Percentiles rank a stretch among this genome's conserved stretches.
These are phyloP conservation scores for Coemansia sp. DNA, from an alignment of 192 early-diverging fungal species.

Conservation along the genomic window DNA sequence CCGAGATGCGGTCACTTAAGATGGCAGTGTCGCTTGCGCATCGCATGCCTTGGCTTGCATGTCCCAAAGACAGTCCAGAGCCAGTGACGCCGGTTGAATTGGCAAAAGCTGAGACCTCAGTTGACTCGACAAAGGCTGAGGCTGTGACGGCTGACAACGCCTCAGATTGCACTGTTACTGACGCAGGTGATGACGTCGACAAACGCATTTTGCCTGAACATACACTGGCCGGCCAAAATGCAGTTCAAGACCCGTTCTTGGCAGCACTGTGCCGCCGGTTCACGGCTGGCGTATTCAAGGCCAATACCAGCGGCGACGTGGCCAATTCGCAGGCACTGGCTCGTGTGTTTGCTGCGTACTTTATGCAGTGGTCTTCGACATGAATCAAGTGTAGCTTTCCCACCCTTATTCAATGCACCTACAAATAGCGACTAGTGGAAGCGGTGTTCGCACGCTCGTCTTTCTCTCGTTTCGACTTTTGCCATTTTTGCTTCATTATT, in stretches of 20 bases:
- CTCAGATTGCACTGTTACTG: constrained; percentile 22
- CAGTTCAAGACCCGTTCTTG: constrained; percentile 37
- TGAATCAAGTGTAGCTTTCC: background rate
- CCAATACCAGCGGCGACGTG: constrained; percentile 26
- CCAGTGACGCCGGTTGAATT: background rate
- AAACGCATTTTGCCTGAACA: constrained; percentile 23
- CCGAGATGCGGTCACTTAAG: constrained; percentile 69
- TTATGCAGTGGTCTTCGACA: constrained; percentile 24
- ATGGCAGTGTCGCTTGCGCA: constrained; percentile 65
- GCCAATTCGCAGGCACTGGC: constrained; percentile 29
- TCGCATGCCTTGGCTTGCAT: constrained; percentile 73
- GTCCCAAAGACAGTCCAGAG: background rate
- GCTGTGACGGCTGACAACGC: constrained; percentile 5
- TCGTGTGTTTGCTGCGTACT: constrained; percentile 43
- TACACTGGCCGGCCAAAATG: constrained; percentile 29
- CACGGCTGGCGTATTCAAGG: constrained; percentile 37
- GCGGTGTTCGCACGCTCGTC: background rate
- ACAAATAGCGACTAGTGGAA: background rate
- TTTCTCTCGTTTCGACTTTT: background rate
- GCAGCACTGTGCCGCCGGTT: constrained; percentile 31
- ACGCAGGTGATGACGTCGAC: constrained; percentile 2
- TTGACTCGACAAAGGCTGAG: background rate
- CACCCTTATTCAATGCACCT: background rate
- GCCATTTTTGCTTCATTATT: background rate
- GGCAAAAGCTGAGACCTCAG: background rate